These are phyloP conservation scores for Talaromyces sp. DNA, from an alignment of 2,329 filamentous ascomycete genomes.

Conservation along the genomic window DNA sequence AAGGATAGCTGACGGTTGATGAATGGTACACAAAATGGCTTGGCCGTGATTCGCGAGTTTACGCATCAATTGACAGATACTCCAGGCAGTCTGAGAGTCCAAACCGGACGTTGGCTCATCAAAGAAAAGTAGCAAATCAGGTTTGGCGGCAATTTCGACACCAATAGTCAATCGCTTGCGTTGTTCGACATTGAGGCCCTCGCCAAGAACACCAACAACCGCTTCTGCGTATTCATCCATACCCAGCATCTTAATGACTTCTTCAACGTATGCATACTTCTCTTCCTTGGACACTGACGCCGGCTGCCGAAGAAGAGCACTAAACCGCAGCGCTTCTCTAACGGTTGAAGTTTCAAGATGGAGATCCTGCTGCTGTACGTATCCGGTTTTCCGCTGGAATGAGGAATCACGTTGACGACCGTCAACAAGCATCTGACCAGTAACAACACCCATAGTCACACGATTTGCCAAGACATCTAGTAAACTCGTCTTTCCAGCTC, in stretches of 20 bases:
- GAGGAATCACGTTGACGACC: constrained; percentile 70
- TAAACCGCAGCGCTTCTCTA: constrained; percentile 82
- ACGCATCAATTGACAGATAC: constrained; percentile 81
- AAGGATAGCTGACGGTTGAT: constrained; percentile 89
- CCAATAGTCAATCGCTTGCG: constrained; percentile 82
- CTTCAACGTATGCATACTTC: constrained; percentile 82
- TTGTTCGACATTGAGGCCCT: constrained; percentile 66
- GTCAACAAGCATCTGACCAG: constrained; percentile 79
- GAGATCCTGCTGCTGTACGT: constrained; percentile 89
- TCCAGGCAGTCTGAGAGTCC: constrained; percentile 90
- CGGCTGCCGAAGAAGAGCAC: constrained; percentile 80
- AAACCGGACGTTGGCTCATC: constrained; percentile 95
- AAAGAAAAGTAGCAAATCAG: constrained; percentile 82
- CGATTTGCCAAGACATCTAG: constrained; percentile 82
- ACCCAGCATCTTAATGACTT: constrained; percentile 85
- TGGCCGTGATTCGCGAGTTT: constrained; percentile 87
- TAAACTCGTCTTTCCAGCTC: constrained; percentile 88
- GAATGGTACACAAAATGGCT: constrained; percentile 91
- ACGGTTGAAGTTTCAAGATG: constrained; percentile 82
- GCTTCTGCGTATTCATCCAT: constrained; percentile 91
- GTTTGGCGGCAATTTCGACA: constrained; percentile 93
- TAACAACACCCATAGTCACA: constrained; percentile 83
- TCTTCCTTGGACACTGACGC: constrained; percentile 66
- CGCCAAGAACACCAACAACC: constrained; percentile 82
- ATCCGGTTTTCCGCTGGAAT: constrained; percentile 89